Percentiles rank a stretch among this genome's conserved stretches.
These are phyloP conservation scores for Xanthoconium separans DNA, from an alignment of 1,284 basidiomycete genomes.

Conservation along the genomic window DNA sequence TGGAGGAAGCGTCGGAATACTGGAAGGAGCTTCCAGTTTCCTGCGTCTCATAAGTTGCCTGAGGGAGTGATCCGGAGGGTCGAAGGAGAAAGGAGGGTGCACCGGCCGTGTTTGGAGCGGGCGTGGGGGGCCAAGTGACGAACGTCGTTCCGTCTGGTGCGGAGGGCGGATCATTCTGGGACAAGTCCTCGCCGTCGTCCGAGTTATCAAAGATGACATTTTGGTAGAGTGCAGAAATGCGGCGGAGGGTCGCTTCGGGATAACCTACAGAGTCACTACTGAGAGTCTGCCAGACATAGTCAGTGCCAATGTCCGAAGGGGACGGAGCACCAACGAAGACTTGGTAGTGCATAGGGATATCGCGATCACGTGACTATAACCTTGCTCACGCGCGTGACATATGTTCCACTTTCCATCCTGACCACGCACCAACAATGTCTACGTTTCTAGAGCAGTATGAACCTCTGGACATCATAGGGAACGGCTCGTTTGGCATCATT, in stretches of 20 bases:
- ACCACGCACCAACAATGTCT: conserved; percentile 27
- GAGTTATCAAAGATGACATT: conserved; percentile 60
- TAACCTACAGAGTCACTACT: conserved; percentile 24
- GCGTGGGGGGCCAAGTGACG: conserved; percentile 58
- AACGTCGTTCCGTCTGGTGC: conserved; percentile 43
- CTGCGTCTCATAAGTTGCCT: conserved; percentile 45
- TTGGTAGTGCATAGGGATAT: neutral
- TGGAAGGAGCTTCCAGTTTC: conserved; percentile 42
- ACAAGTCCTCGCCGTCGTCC: conserved; percentile 1
- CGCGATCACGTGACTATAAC: neutral
- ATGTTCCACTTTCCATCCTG: neutral
- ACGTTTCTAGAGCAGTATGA: conserved; percentile 77
- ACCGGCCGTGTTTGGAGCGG: conserved; percentile 20
- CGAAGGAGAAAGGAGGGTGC: conserved; percentile 34
- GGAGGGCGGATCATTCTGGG: conserved; percentile 18
- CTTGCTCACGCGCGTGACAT: neutral
- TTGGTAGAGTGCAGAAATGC: conserved; percentile 64
- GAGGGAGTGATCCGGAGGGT: conserved; percentile 30
- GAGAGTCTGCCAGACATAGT: conserved; percentile 48
- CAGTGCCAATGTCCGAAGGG: conserved; percentile 28
- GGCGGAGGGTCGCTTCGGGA: conserved; percentile 22
- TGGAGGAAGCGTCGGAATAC: conserved; percentile 64
- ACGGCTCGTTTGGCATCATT: conserved; percentile 97
- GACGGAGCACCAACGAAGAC: conserved; percentile 42
- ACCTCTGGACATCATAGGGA: conserved; percentile 88